A percentile compares a stretch with the other conserved stretches of the same genome.
Conservation (phyloP, 2,329 filamentous ascomycete genomes). For the Neonectria magnoliae region DNA sequence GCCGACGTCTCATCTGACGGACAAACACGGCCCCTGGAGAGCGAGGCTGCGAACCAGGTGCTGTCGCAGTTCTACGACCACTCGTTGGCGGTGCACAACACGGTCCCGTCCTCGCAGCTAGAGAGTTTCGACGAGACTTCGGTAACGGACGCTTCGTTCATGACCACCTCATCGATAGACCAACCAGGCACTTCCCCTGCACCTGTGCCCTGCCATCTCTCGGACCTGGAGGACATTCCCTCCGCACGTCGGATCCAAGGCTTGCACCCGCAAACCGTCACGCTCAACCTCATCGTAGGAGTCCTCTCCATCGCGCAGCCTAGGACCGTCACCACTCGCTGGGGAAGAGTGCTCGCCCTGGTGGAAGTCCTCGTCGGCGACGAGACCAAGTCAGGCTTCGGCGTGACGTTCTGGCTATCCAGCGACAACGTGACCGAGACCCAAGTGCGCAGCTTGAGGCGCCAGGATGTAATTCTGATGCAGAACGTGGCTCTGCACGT, state of each 20-base stretch:
- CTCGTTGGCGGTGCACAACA: constrained; percentile 77
- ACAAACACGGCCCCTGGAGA: constrained; percentile 33
- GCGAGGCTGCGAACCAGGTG: constrained; percentile 50
- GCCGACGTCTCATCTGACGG: constrained; percentile 50
- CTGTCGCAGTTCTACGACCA: constrained; percentile 79
- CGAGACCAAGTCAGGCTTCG: constrained; percentile 83
- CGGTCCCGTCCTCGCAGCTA: constrained; percentile 71
- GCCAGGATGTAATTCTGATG: constrained; percentile 81
- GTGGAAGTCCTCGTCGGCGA: constrained; percentile 86
- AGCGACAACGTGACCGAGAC: constrained; percentile 46
- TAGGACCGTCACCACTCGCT: constrained; percentile 74
- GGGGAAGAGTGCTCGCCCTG: constrained; percentile 70
- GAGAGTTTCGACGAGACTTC: constrained; percentile 42
- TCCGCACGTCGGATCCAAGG: constrained; percentile 70
- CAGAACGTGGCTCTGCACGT: constrained; percentile 81
- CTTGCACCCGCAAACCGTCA: constrained; percentile 82
- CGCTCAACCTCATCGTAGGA: constrained; percentile 82
- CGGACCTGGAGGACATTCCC: constrained; percentile 76
- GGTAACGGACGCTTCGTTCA: constrained; percentile 49
- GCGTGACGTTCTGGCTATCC: constrained; percentile 84
- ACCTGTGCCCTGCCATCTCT: constrained; percentile 47
- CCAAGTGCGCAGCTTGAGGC: constrained; percentile 60
- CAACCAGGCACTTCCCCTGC: constrained; percentile 31
- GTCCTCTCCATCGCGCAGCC: constrained; percentile 77
- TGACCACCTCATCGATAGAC: constrained; percentile 49